Evolutionary conservation across 2,329 filamentous ascomycete species (phyloP).

Genomic region (Fusarium sp.): DNA sequence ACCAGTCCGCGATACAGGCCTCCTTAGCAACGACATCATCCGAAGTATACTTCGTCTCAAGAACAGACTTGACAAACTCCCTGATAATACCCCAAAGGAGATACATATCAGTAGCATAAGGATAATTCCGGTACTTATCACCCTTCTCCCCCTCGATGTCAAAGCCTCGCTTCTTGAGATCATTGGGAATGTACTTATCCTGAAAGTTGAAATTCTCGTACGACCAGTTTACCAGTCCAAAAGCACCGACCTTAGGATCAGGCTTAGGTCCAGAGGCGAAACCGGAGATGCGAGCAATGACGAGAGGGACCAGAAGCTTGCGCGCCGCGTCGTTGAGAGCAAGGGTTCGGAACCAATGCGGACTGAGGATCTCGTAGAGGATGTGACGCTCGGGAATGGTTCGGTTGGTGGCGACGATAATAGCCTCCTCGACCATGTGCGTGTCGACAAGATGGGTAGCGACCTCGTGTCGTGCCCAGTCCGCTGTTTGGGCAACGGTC

Average conservation of each 20-base stretch:
- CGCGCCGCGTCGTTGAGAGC: slow-evolving; percentile 18
- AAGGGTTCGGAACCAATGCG: slow-evolving; percentile 27
- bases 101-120: slow-evolving; percentile 18
- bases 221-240: slow-evolving; percentile 1
- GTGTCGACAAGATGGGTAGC: slow-evolving; percentile 29
- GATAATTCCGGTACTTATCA: slow-evolving; percentile 29
- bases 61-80: slow-evolving; percentile 15
- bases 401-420: slow-evolving; percentile 29
- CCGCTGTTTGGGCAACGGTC: slow-evolving; percentile 27
- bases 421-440: slow-evolving; percentile 28
- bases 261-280: not conserved
- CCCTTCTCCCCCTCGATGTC: slow-evolving; percentile 7
- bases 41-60: slow-evolving; percentile 13
- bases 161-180: slow-evolving; percentile 34
- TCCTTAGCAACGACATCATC: not conserved
- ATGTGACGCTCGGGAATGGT: slow-evolving; percentile 17
- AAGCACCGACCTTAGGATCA: not conserved
- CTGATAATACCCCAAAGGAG: slow-evolving; percentile 9
- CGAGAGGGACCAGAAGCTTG: not conserved
- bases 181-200: slow-evolving; percentile 31
- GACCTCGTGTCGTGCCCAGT: slow-evolving; percentile 29
- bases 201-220: slow-evolving; percentile 32
- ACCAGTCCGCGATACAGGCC: not conserved
- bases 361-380: slow-evolving; percentile 24
- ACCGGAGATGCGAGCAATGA: slow-evolving; percentile 18